These are phyloP conservation scores for Ajuga chamaepitys DNA, from an alignment of 257 asterid species.

Conservation along the genomic window DNA sequence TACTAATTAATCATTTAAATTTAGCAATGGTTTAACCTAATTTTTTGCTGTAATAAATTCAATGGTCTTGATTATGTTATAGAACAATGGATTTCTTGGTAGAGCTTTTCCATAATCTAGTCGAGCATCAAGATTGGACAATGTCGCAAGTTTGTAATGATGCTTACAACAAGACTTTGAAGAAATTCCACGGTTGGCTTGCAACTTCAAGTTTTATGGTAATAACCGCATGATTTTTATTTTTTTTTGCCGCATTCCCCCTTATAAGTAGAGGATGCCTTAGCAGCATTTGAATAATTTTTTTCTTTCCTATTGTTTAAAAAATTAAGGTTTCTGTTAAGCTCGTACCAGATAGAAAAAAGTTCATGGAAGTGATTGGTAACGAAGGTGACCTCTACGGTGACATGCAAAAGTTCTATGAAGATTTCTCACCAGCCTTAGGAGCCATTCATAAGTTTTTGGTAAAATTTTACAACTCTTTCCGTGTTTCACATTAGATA, in stretches of 20 bases:
- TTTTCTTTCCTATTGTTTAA: no score
- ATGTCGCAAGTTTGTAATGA: constrained; percentile 63
- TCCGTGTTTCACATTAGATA: neutral
- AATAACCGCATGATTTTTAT: no score
- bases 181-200: constrained; percentile 91
- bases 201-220: constrained; percentile 78
- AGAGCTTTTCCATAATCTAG: constrained; percentile 58
- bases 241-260: no score
- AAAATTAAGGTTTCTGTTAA: constrained; percentile 55
- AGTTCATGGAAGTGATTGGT: constrained; percentile 66
- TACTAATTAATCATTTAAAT: no score
- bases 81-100: constrained; percentile 89
- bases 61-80: constrained; percentile 9
- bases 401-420: constrained; percentile 51
- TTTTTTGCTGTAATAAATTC: no score
- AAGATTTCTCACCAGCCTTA: constrained; percentile 48
- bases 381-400: constrained; percentile 28
- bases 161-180: constrained; percentile 73
- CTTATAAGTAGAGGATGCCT: no score
- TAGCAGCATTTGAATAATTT: no score
- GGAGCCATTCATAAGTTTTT: constrained; percentile 57
- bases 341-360: constrained; percentile 77
- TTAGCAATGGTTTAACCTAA: no score
- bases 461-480: constrained; percentile 26
- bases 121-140: constrained; percentile 64